phyloP scores from a whole-genome alignment of 73 alveolate genomes.

The Symbiodinium natans region DNA sequence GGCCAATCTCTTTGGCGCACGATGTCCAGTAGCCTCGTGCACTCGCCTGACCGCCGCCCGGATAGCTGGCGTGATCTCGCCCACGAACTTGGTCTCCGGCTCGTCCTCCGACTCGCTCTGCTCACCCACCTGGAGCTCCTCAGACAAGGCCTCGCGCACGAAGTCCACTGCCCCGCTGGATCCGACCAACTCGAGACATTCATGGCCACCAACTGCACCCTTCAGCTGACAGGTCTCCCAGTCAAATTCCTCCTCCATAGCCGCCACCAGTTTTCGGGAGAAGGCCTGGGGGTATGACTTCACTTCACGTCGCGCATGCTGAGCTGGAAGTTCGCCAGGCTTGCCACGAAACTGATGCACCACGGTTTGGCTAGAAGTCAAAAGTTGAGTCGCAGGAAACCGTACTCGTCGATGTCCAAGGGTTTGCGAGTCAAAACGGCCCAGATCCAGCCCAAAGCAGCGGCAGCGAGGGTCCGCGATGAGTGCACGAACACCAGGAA shows the following conservation, averaged over 20 bases:
- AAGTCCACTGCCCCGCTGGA: not conserved
- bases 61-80: not conserved
- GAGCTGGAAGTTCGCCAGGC: not conserved
- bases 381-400: not conserved
- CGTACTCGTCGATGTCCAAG: not conserved
- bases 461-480: not conserved
- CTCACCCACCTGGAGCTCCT: no score
- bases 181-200: not conserved
- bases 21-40: slow-evolving; percentile 20
- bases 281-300: not conserved
- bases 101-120: no score
- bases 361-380: not conserved
- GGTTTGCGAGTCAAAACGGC: not conserved
- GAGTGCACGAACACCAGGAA: no score
- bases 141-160: not conserved
- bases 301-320: not conserved
- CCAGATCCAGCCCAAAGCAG: not conserved
- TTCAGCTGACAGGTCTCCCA: not conserved
- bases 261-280: not conserved
- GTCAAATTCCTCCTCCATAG: not conserved
- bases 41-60: not conserved
- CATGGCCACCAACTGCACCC: not conserved
- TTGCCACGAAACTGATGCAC: not conserved
- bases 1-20: not conserved
- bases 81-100: no score